phyloP scores from a whole-genome alignment of 2,329 filamentous ascomycete species.

The Apiospora malaysiana region DNA sequence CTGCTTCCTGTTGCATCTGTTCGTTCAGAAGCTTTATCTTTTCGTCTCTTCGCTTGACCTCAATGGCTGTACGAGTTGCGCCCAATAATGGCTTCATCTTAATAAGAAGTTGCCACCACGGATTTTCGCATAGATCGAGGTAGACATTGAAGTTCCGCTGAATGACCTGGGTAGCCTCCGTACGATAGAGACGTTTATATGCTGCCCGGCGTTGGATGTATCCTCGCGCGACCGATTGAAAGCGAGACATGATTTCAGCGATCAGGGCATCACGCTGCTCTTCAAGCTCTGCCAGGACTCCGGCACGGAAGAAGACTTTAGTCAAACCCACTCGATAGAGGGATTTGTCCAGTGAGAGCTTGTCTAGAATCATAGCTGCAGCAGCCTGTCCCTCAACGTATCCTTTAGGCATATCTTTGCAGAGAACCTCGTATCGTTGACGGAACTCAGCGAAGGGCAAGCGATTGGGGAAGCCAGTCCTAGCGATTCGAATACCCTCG shows the following conservation, averaged over 20 bases:
- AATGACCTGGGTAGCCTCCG: constrained; percentile 93
- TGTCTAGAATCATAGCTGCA: constrained; percentile 86
- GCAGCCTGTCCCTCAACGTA: constrained; percentile 90
- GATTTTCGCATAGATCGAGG: constrained; percentile 85
- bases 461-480: constrained; percentile 95
- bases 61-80: constrained; percentile 86
- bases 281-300: constrained; percentile 94
- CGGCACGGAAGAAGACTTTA: constrained; percentile 97
- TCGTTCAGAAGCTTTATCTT: constrained; percentile 87
- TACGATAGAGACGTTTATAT: constrained; percentile 91
- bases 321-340: constrained; percentile 93
- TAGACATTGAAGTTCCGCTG: constrained; percentile 95
- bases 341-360: constrained; percentile 81
- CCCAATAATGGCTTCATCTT: constrained; percentile 96
- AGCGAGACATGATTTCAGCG: constrained; percentile 88
- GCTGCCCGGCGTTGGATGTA: constrained; percentile 87
- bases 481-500: constrained; percentile 96
- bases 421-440: constrained; percentile 94
- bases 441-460: constrained; percentile 93
- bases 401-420: constrained; percentile 83
- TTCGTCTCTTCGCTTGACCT: constrained; percentile 94
- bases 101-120: constrained; percentile 96
- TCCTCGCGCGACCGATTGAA: constrained; percentile 90
- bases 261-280: constrained; percentile 94
- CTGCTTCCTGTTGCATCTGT: constrained; percentile 78